Evolutionary conservation across 805 yeast genomes (phyloP).

Genomic region (Metschnikowia chrysomelidarum): DNA sequence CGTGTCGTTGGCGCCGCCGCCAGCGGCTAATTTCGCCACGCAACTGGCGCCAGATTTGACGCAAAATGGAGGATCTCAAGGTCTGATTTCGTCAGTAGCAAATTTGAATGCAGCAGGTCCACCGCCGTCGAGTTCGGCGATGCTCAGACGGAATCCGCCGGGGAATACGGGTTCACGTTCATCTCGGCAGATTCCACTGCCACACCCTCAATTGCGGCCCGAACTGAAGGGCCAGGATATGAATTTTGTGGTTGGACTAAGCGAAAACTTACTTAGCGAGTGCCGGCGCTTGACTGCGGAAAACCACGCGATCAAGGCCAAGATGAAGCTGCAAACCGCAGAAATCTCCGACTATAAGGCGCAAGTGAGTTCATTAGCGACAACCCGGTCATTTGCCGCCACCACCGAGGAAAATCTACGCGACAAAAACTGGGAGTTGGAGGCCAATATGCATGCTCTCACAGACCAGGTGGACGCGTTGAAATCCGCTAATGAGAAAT

Average conservation of each 20-base stretch:
- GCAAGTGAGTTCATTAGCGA: constrained; percentile 34
- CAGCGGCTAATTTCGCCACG: constrained; percentile 1
- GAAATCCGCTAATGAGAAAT: constrained; percentile 39
- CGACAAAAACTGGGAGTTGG: constrained; percentile 67
- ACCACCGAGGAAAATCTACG: constrained; percentile 48
- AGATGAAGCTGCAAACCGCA: constrained; percentile 41
- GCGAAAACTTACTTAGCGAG: constrained; percentile 68
- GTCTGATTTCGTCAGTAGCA: too few species aligned
- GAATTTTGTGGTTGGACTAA: constrained; percentile 69
- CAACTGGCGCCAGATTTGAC: constrained; percentile 3
- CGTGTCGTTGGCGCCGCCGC: constrained; percentile 3
- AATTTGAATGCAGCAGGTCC: constrained; percentile 1
- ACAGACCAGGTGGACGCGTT: constrained; percentile 44
- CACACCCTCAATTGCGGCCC: constrained; percentile 37
- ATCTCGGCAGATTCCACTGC: constrained; percentile 17
- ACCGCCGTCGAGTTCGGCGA: constrained; percentile 9
- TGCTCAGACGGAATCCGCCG: constrained; percentile 9
- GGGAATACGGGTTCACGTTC: constrained; percentile 8
- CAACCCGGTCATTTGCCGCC: constrained; percentile 31
- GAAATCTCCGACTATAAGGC: constrained; percentile 41
- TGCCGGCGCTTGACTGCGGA: constrained; percentile 71
- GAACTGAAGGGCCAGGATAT: constrained; percentile 57
- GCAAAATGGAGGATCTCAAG: too few species aligned
- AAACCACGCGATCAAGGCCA: constrained; percentile 45
- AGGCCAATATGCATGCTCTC: constrained; percentile 46